These are phyloP conservation scores for Colletotrichum tamarilloi DNA, from an alignment of 2,329 filamentous ascomycete species.

Conservation along the genomic window DNA sequence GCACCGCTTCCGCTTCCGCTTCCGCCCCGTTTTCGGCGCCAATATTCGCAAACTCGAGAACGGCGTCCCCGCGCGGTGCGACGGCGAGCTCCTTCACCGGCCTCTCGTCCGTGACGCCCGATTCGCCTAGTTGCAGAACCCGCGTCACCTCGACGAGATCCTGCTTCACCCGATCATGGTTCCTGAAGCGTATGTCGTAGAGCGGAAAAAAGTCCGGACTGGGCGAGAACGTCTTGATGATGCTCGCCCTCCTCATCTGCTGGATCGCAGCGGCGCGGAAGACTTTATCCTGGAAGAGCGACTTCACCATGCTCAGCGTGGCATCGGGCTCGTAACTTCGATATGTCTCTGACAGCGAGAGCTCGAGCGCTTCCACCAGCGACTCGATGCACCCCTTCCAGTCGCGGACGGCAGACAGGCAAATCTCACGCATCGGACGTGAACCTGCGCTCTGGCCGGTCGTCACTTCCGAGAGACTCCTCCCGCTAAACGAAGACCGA, in stretches of 20 bases:
- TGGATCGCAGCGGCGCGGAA: conserved; percentile 56
- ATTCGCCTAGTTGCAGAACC: conserved; percentile 54
- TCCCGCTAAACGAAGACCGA: conserved; percentile 10
- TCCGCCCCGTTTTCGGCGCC: conserved; percentile 36
- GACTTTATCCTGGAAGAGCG: conserved; percentile 53
- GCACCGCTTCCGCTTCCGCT: conserved; percentile 39
- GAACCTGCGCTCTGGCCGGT: conserved; percentile 36
- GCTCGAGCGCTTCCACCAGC: conserved; percentile 53
- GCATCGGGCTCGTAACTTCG: conserved; percentile 56
- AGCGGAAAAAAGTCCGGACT: conserved; percentile 55
- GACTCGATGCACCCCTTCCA: conserved; percentile 57
- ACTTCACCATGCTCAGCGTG: conserved; percentile 54
- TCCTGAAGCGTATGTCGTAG: conserved; percentile 60
- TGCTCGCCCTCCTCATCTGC: conserved; percentile 58
- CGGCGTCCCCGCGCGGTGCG: conserved; percentile 57
- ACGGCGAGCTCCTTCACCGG: conserved; percentile 56
- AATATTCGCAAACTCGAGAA: conserved; percentile 63
- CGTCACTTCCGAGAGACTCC: conserved; percentile 5
- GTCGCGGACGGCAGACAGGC: conserved; percentile 52
- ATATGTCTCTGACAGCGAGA: conserved; percentile 57
- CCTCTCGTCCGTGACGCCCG: conserved; percentile 52
- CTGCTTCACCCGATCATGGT: conserved; percentile 57
- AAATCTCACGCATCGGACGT: conserved; percentile 41
- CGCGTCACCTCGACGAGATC: conserved; percentile 53
- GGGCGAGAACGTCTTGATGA: conserved; percentile 55